A percentile compares a stretch with the other conserved stretches of the same genome.
These are phyloP conservation scores for Euphorbia corollata DNA, from an alignment of 441 rosid genomes.

Conservation along the genomic window DNA sequence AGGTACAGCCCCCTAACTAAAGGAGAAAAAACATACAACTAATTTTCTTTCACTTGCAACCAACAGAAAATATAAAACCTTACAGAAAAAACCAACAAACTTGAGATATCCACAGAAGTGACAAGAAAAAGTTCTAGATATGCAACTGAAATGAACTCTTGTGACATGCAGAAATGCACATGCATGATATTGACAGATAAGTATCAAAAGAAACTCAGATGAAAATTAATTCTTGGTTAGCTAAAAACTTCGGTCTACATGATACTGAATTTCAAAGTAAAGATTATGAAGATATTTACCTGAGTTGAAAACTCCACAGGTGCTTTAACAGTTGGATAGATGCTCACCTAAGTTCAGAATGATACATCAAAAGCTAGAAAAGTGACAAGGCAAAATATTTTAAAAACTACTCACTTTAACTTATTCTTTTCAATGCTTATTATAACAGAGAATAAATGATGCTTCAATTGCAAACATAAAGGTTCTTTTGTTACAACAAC, in stretches of 20 bases:
- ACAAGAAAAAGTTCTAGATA: not conserved
- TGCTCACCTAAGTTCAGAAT: conserved; percentile 51
- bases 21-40: not conserved
- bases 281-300: conserved; percentile 33
- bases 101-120: not conserved
- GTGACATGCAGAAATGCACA: not conserved
- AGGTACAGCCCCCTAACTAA: not conserved
- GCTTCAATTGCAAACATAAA: not conserved
- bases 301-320: conserved; percentile 72
- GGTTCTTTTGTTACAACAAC: not conserved
- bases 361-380: conserved; percentile 12
- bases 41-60: not conserved
- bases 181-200: not conserved
- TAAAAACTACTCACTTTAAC: not conserved
- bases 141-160: conserved; percentile 5
- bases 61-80: not conserved
- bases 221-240: conserved; percentile 2
- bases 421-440: not conserved
- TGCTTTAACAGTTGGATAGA: conserved; percentile 81
- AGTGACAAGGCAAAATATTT: not conserved
- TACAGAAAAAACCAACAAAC: not conserved
- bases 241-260: not conserved
- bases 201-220: not conserved
- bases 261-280: not conserved
- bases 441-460: conserved; percentile 1